Conservation (phyloP, 2,329 filamentous ascomycete species). For the Furcasterigmium sp. region DNA sequence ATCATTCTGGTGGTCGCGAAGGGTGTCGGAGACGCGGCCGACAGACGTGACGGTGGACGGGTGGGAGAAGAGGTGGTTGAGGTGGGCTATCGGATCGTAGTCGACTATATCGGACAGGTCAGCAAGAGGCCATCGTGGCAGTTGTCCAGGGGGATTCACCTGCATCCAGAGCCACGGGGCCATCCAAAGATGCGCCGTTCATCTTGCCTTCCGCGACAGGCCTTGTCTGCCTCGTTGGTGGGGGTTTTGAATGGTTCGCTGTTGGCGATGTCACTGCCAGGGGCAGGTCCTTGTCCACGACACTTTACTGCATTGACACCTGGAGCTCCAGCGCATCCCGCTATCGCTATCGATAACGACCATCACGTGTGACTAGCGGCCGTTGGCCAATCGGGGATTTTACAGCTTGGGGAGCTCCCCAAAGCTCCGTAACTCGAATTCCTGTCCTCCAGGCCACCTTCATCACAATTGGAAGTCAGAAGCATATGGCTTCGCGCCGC, state of each 20-base stretch:
- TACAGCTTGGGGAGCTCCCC: no score
- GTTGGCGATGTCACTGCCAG: background rate
- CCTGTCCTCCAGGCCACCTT: no score
- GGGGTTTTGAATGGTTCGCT: background rate
- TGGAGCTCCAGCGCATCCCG: no score
- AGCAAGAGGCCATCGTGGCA: conserved; percentile 5
- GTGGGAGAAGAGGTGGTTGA: conserved; percentile 91
- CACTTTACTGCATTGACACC: no score
- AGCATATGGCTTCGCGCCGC: no score
- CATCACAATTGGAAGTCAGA: no score
- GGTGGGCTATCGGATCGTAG: conserved; percentile 88
- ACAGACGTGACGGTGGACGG: conserved; percentile 79
- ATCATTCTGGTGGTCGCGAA: conserved; percentile 74
- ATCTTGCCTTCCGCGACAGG: conserved; percentile 20
- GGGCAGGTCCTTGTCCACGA: no score
- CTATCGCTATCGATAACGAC: no score
- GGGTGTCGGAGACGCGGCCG: conserved; percentile 64
- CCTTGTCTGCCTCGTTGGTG: background rate
- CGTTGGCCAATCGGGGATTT: no score
- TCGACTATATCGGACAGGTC: conserved; percentile 43
- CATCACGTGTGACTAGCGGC: no score
- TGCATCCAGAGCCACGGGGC: conserved; percentile 36
- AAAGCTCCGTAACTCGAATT: no score
- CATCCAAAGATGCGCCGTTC: conserved; percentile 29
- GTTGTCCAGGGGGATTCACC: conserved; percentile 24